Percentiles rank a stretch among this genome's conserved stretches.
These are phyloP conservation scores for Notholithocarpus densiflorus DNA, from an alignment of 306 rosid genomes.

Conservation along the genomic window DNA sequence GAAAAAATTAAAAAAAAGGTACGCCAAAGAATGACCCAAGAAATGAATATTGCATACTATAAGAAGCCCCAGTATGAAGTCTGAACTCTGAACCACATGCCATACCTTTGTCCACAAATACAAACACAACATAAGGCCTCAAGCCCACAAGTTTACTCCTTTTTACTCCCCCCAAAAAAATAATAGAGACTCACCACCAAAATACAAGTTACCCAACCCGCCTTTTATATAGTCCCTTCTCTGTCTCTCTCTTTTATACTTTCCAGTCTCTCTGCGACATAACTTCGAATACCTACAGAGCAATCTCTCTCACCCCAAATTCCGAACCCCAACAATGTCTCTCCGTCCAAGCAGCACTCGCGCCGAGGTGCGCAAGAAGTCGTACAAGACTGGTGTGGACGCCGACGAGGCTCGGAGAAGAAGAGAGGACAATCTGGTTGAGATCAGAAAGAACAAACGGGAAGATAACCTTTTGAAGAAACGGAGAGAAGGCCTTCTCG, in stretches of 20 bases:
- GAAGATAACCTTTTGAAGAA: constrained; percentile 57
- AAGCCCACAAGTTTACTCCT: neutral
- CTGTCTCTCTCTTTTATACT: neutral
- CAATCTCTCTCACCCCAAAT: neutral
- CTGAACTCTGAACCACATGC: neutral
- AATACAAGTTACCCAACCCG: neutral
- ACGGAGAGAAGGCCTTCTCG: constrained; percentile 50
- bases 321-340: constrained; percentile 39
- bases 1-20: too few relatives aligned
- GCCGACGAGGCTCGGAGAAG: constrained; percentile 61
- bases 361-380: constrained; percentile 52
- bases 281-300: constrained; percentile 25
- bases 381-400: constrained; percentile 63
- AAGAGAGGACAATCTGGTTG: constrained; percentile 57
- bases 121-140: neutral
- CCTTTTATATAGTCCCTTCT: neutral
- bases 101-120: neutral
- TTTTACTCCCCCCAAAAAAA: neutral
- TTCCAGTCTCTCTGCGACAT: neutral
- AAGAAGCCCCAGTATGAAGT: neutral
- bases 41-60: too few relatives aligned
- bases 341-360: constrained; percentile 48
- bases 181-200: neutral
- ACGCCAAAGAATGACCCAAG: too few relatives aligned
- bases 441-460: constrained; percentile 71